Base-by-base conservation (phyloP, 2,329 filamentous ascomycete species). In the Fusarium neocosmosporiellum region DNA sequence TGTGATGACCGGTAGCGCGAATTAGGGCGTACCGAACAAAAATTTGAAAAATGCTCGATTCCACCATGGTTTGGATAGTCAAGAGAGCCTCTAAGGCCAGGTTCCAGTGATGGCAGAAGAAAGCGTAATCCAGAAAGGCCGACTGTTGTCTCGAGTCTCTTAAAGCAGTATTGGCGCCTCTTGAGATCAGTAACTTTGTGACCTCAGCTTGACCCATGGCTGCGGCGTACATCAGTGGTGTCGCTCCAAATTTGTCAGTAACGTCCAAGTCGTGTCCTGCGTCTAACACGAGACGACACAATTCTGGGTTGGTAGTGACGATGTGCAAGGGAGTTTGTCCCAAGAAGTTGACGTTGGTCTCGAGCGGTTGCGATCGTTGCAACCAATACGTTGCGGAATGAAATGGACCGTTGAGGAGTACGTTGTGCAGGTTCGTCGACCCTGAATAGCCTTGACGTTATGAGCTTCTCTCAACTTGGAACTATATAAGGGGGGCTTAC, bases 1-100 rank as follows among this genome's bases (percentile, higher is more conserved):
- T 1, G 9, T 2, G 4, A 16, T 22, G 2, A 0, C 39, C 2
- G 7, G 16, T 0, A 24, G 20, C 20, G 0, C 2, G 2, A 9
- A 24, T 1, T 3, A 46, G 14, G 8, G 22, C 22, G 2, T 5
- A 9, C 41, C 5, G 41, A 4, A 46, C 41, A 46, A 14, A 1
- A 16, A 3, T 4, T 46, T 46, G 41, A 9, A 46, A 46, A 46
- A 6, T 5, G 8, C 13, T 18, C 1, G 41, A 2, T 3, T 24
- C 41, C 2, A 5, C 14, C 14, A 10, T 7, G 22, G 13, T 6
- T 16, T 18, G 22, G 22, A 46, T 46, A 6, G 8, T 3, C 14
- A 18, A 1, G 5, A 46, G 41, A 2, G 14, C 22, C 2, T 46
- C 41, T 16, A 46, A 2, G 2, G 22, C 41, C 22, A 46, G 22